Evolutionary conservation across 2,329 filamentous ascomycete genomes (phyloP).

Genomic region (Blastomyces silverae): DNA sequence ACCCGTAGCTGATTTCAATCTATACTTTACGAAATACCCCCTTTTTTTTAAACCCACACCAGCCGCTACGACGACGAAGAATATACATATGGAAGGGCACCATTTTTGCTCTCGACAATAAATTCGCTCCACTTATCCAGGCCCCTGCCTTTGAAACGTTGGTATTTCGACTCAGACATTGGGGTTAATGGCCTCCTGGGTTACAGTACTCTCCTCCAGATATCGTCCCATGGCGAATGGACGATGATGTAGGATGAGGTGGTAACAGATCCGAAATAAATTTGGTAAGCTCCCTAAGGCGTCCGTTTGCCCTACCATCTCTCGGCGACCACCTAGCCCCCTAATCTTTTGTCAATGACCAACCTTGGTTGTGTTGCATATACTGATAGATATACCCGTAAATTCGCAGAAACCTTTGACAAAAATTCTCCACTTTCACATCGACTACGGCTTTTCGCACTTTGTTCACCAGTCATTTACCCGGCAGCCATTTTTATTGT

Average conservation of each 20-base stretch:
- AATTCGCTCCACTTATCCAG: background rate
- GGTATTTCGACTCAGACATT: background rate
- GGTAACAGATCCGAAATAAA: background rate
- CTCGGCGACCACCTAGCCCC: background rate
- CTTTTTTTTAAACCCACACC: background rate
- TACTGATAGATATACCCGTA: background rate
- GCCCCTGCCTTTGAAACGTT: background rate
- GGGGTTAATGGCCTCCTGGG: background rate
- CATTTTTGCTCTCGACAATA: background rate
- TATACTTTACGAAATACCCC: background rate
- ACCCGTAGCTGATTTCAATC: background rate
- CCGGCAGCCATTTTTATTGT: background rate
- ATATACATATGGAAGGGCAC: background rate
- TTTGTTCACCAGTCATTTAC: background rate
- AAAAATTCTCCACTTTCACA: background rate
- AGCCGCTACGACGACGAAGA: background rate
- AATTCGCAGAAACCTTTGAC: background rate
- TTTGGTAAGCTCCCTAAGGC: background rate
- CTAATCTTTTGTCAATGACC: background rate
- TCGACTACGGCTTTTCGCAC: background rate
- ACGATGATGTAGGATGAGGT: background rate
- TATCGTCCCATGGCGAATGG: background rate
- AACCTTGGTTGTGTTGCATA: background rate
- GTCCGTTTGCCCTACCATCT: background rate
- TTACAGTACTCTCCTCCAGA: background rate